Percentiles rank a stretch among this genome's conserved stretches.
Evolutionary conservation across 306 rosid genomes (phyloP).

Genomic region (Prunus kanzakura): DNA sequence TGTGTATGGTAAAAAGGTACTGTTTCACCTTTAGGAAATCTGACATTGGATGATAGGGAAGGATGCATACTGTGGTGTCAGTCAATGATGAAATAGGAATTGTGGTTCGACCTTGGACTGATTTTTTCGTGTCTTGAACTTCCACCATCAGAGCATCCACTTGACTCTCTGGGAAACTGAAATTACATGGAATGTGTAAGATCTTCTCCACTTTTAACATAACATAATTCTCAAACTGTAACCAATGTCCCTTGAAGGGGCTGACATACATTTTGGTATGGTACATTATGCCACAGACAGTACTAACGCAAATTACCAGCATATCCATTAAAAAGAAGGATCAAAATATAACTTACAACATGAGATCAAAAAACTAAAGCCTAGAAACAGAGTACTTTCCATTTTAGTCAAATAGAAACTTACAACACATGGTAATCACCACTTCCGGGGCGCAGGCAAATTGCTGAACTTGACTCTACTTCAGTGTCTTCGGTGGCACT

Average conservation of each 20-base stretch:
- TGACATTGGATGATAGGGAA: slow-evolving; percentile 12
- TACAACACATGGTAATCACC: slow-evolving; percentile 90
- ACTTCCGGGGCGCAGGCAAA: slow-evolving; percentile 65
- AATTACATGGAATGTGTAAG: slow-evolving; percentile 25
- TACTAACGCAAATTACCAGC: background rate
- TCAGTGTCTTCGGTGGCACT: slow-evolving; percentile 71
- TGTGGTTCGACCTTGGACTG: slow-evolving; percentile 70
- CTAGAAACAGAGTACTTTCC: background rate
- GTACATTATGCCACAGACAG: slow-evolving; percentile 4
- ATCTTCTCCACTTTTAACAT: slow-evolving; percentile 3
- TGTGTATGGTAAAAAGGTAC: slow-evolving; percentile 1
- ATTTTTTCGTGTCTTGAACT: slow-evolving; percentile 68
- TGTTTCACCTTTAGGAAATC: background rate
- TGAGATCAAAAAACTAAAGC: background rate
- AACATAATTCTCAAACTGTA: background rate
- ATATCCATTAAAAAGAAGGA: background rate
- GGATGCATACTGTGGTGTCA: slow-evolving; percentile 59
- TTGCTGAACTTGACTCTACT: slow-evolving; percentile 53
- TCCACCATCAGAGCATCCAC: slow-evolving; percentile 79
- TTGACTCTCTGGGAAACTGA: slow-evolving; percentile 93
- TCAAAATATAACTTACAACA: background rate
- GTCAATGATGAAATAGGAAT: slow-evolving; percentile 77
- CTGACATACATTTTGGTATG: background rate
- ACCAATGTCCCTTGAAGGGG: background rate
- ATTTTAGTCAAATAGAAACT: slow-evolving; percentile 27